These are phyloP conservation scores for Diaporthe citri DNA, from an alignment of 2,329 filamentous ascomycete species.

Conservation along the genomic window DNA sequence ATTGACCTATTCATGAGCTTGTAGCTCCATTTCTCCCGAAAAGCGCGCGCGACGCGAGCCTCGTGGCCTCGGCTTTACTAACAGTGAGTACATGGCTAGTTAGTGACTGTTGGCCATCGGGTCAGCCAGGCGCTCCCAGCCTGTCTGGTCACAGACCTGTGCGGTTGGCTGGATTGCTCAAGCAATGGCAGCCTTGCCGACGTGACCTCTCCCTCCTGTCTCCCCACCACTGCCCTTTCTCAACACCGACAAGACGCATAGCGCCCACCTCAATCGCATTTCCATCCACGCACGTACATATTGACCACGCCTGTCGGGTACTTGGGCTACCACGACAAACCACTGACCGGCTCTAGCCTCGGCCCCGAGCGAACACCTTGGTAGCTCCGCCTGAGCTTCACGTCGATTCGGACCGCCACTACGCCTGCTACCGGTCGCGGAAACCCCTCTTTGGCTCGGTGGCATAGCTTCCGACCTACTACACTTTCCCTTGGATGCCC, in stretches of 20 bases:
- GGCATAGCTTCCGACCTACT: conserved; percentile 37
- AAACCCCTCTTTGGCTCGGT: neutral
- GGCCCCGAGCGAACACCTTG: neutral
- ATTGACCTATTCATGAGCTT: neutral
- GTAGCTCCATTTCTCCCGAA: rapidly evolving
- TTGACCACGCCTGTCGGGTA: neutral
- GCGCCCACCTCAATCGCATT: neutral
- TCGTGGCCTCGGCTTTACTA: neutral
- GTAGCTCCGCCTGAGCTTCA: conserved; percentile 13
- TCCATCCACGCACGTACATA: neutral
- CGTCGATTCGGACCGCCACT: neutral
- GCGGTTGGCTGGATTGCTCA: conserved; percentile 7
- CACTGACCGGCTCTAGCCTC: conserved; percentile 2
- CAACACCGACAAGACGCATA: neutral
- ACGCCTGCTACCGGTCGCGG: neutral
- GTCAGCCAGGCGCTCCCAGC: conserved; percentile 2
- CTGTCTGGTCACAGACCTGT: neutral
- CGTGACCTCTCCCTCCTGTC: conserved; percentile 18
- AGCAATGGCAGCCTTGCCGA: conserved; percentile 28
- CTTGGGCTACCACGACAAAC: neutral
- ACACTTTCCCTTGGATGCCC: conserved; percentile 35
- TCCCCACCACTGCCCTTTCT: neutral
- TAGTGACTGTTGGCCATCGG: neutral
- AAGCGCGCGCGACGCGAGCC: too few relatives aligned
- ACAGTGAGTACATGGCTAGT: neutral